Evolutionary conservation across 441 rosid species (phyloP).

Genomic region (Macaranga tanarius): DNA sequence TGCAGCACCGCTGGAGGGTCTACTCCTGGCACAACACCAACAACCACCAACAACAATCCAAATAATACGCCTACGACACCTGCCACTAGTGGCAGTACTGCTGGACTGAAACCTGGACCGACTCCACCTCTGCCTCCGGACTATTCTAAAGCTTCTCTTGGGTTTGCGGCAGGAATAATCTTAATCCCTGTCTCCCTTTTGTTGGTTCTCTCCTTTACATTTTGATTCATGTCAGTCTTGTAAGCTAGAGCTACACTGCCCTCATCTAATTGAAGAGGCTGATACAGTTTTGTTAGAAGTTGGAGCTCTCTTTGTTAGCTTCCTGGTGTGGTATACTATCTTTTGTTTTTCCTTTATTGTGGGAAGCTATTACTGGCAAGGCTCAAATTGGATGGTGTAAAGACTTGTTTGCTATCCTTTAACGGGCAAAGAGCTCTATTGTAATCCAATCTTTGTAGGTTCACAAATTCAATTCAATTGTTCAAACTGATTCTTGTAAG

Average conservation of each 20-base stretch:
- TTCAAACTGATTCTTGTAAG: slow-evolving; percentile 7
- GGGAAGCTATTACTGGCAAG: neutral
- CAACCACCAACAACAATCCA: slow-evolving; percentile 35
- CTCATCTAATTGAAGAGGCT: slow-evolving; percentile 16
- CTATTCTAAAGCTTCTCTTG: slow-evolving; percentile 41
- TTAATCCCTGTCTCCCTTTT: slow-evolving; percentile 23
- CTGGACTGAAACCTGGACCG: slow-evolving; percentile 45
- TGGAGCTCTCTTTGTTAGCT: slow-evolving; percentile 20
- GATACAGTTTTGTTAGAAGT: slow-evolving; percentile 40
- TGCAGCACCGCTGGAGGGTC: slow-evolving; percentile 63
- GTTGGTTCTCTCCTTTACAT: slow-evolving; percentile 20
- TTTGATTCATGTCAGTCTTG: slow-evolving; percentile 11
- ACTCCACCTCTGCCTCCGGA: slow-evolving; percentile 38
- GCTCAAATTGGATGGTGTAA: neutral
- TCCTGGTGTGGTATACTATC: slow-evolving; percentile 4
- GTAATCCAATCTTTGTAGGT: slow-evolving; percentile 20
- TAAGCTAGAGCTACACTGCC: slow-evolving; percentile 12
- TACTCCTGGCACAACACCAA: slow-evolving; percentile 30
- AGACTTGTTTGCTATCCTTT: neutral
- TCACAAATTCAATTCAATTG: slow-evolving; percentile 2
- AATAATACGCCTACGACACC: slow-evolving; percentile 34
- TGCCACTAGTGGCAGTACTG: slow-evolving; percentile 32
- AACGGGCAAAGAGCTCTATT: neutral
- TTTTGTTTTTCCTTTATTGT: neutral
- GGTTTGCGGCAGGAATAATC: slow-evolving; percentile 13